A percentile compares a stretch with the other conserved stretches of the same genome.
phyloP scores from a whole-genome alignment of 805 yeast genomes.

The Metschnikowia continentalis region DNA sequence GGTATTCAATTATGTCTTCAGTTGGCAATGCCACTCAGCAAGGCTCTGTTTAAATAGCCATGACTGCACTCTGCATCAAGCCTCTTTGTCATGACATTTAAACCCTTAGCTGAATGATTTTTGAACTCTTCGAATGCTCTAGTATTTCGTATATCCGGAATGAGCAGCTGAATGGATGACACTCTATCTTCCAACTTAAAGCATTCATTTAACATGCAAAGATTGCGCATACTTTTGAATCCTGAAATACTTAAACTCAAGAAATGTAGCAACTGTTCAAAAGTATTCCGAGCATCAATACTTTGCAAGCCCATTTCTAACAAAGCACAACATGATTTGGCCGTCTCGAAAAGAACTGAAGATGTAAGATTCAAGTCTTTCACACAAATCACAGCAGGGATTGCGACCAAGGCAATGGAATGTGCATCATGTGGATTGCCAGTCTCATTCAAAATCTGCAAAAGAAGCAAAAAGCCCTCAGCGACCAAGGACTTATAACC shows the following conservation, averaged over 20 bases:
- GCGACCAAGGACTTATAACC: constrained; percentile 44
- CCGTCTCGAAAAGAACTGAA: constrained; percentile 28
- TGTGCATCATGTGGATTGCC: constrained; percentile 43
- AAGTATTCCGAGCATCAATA: constrained; percentile 13
- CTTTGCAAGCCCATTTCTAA: neutral
- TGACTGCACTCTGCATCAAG: constrained; percentile 9
- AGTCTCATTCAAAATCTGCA: constrained; percentile 40
- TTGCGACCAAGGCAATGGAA: constrained; percentile 33
- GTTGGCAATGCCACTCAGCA: neutral
- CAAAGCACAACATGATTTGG: constrained; percentile 22
- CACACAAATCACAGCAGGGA: constrained; percentile 44
- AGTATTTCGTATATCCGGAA: constrained; percentile 5
- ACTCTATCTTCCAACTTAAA: constrained; percentile 32
- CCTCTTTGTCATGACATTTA: constrained; percentile 11
- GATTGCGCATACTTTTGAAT: constrained; percentile 36
- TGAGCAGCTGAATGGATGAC: constrained; percentile 5
- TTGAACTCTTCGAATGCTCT: constrained; percentile 12
- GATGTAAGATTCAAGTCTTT: constrained; percentile 39
- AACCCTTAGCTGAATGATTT: constrained; percentile 13
- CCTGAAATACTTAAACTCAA: constrained; percentile 44
- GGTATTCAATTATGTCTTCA: neutral
- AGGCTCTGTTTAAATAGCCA: constrained; percentile 7
- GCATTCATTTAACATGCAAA: constrained; percentile 36
- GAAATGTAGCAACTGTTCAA: constrained; percentile 32
- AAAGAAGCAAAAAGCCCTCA: constrained; percentile 45